Conservation (phyloP, 2,329 filamentous ascomycete genomes). For the Sarocladium oryzae region DNA sequence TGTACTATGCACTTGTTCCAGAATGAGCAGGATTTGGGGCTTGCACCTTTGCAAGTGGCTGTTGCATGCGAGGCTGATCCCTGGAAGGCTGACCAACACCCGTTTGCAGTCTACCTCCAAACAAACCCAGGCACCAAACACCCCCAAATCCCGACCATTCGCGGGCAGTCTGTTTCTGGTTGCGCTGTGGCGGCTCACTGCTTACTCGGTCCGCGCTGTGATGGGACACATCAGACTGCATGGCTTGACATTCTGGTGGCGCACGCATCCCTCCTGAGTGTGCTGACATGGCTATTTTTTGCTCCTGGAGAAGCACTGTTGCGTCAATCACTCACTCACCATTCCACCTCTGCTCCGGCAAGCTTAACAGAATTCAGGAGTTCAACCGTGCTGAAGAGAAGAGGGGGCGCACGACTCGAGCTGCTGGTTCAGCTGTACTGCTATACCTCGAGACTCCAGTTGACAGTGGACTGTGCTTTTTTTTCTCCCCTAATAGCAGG, state of each 20-base stretch:
- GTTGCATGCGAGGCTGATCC: slow-evolving; percentile 3
- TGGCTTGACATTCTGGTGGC: not conserved
- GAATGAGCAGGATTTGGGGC: not conserved
- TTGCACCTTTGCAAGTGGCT: not conserved
- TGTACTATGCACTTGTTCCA: not conserved
- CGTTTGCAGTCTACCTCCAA: not conserved
- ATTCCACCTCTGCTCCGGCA: not conserved
- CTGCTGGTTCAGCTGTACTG: not conserved
- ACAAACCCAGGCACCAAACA: not conserved
- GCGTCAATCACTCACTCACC: too few species aligned
- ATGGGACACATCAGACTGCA: not conserved
- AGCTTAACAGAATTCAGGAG: not conserved
- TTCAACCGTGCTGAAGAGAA: not conserved
- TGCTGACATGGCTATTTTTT: not conserved
- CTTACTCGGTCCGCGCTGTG: not conserved
- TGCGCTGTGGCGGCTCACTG: not conserved
- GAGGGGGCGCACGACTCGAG: not conserved
- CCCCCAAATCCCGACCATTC: not conserved
- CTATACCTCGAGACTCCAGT: not conserved
- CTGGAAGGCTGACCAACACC: not conserved
- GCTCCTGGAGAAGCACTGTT: not conserved
- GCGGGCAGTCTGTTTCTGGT: not conserved
- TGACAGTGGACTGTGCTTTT: not conserved
- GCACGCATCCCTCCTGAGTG: not conserved
- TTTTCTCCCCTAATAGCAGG: not conserved